A percentile compares a stretch with the other conserved stretches of the same genome.
These are phyloP conservation scores for Aurifilum marmelostoma DNA, from an alignment of 2,329 filamentous ascomycete genomes.

Conservation along the genomic window DNA sequence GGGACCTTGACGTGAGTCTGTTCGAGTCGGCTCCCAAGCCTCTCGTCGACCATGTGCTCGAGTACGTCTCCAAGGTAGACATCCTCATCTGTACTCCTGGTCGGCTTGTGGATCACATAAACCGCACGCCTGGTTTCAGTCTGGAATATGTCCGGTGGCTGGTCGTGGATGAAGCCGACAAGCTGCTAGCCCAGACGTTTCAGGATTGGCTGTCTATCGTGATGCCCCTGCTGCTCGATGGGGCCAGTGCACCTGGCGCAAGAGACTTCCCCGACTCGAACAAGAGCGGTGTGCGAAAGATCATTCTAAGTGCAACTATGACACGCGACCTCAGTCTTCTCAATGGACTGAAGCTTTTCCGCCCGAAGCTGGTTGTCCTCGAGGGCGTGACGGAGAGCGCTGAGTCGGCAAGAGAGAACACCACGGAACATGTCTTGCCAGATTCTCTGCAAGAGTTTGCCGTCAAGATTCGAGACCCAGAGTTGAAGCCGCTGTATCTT, in stretches of 20 bases:
- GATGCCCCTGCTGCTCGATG: conserved; percentile 63
- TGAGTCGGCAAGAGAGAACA: conserved; percentile 43
- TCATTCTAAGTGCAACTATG: conserved; percentile 91
- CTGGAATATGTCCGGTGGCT: conserved; percentile 83
- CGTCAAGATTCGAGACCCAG: conserved; percentile 69
- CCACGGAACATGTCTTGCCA: conserved; percentile 61
- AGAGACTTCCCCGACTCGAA: conserved; percentile 58
- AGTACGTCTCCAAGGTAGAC: conserved; percentile 75
- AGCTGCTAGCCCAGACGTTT: conserved; percentile 87
- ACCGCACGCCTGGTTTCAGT: conserved; percentile 79
- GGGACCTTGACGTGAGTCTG: conserved; percentile 45
- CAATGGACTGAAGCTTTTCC: conserved; percentile 69
- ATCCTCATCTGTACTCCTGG: conserved; percentile 91
- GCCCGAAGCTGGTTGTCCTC: conserved; percentile 77
- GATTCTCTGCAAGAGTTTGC: conserved; percentile 65
- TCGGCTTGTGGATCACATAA: conserved; percentile 87
- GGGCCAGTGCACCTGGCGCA: conserved; percentile 47
- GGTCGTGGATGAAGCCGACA: conserved; percentile 91
- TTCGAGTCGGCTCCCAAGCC: conserved; percentile 40
- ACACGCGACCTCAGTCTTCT: conserved; percentile 83
- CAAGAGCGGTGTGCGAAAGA: conserved; percentile 68
- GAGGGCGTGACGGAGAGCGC: conserved; percentile 53
- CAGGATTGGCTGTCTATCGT: conserved; percentile 85
- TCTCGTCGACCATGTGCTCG: conserved; percentile 65
- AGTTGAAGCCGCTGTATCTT: conserved; percentile 82